These are phyloP conservation scores for Colletotrichum karsti DNA, from an alignment of 2,329 filamentous ascomycete species.

Conservation along the genomic window DNA sequence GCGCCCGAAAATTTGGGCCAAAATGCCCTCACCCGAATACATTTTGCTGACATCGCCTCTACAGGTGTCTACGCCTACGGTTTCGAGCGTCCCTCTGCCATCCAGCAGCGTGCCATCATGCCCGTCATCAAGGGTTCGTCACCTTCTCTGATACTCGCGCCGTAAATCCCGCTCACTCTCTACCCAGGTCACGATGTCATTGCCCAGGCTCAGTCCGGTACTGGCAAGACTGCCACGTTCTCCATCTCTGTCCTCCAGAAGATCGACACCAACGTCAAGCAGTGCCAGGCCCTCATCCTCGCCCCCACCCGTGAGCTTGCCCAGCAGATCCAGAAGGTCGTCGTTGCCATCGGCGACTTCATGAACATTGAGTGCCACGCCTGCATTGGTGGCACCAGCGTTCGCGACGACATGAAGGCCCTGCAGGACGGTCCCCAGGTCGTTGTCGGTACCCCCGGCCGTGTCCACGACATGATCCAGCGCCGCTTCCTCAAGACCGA, in stretches of 20 bases:
- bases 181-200: conserved; percentile 92
- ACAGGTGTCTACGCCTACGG: conserved; percentile 97
- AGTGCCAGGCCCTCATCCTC: conserved; percentile 97
- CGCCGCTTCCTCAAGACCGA: conserved; percentile 97
- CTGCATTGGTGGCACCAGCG: conserved; percentile 98
- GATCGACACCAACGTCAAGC: conserved; percentile 94
- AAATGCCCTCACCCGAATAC: conserved; percentile 20
- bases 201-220: conserved; percentile 99
- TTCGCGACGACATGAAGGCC: conserved; percentile 98
- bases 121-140: conserved; percentile 96
- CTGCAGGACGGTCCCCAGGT: conserved; percentile 96
- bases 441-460: conserved; percentile 96
- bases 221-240: conserved; percentile 99
- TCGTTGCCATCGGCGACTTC: conserved; percentile 98
- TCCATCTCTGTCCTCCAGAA: conserved; percentile 99
- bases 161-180: conserved; percentile 22
- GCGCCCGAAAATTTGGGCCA: conserved; percentile 10
- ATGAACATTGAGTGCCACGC: conserved; percentile 99
- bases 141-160: background rate
- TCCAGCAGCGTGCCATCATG: conserved; percentile 99
- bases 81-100: conserved; percentile 99
- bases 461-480: conserved; percentile 99
- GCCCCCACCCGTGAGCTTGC: conserved; percentile 98
- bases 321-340: conserved; percentile 99
- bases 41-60: conserved; percentile 6